phyloP scores from a whole-genome alignment of 192 early-diverging fungal genomes.

The Anaeromyces robustus region DNA sequence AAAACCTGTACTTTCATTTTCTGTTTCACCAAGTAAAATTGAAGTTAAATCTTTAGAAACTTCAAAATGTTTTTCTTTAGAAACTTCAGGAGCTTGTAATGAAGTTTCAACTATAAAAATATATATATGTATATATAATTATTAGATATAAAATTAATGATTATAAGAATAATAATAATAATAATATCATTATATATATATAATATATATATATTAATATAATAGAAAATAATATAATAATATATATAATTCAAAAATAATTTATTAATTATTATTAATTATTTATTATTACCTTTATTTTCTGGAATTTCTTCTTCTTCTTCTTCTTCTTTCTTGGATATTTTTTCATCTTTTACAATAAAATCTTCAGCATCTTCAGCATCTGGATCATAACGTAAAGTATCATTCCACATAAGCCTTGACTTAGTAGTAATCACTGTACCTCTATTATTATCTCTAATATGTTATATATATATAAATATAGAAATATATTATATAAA shows the following conservation, averaged over 20 bases:
- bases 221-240: too few species aligned
- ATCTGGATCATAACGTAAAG: not conserved
- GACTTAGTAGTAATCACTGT: not conserved
- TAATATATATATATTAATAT: too few species aligned
- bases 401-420: not conserved
- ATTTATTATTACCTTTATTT: not conserved
- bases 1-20: not conserved
- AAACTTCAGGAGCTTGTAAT: not conserved
- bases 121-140: too few species aligned
- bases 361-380: not conserved
- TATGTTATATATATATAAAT: too few species aligned
- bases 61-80: not conserved
- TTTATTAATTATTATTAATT: too few species aligned
- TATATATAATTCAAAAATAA: too few species aligned
- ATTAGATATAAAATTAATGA: too few species aligned
- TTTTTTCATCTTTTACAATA: not conserved
- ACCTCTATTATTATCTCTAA: not conserved
- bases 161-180: too few species aligned
- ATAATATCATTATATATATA: too few species aligned
- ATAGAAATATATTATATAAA: too few species aligned
- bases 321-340: not conserved
- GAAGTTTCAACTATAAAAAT: not conserved
- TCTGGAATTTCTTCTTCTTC: not conserved
- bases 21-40: not conserved
- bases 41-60: not conserved